phyloP scores from a whole-genome alignment of 805 yeast species.

The Starmera dryadoides region DNA sequence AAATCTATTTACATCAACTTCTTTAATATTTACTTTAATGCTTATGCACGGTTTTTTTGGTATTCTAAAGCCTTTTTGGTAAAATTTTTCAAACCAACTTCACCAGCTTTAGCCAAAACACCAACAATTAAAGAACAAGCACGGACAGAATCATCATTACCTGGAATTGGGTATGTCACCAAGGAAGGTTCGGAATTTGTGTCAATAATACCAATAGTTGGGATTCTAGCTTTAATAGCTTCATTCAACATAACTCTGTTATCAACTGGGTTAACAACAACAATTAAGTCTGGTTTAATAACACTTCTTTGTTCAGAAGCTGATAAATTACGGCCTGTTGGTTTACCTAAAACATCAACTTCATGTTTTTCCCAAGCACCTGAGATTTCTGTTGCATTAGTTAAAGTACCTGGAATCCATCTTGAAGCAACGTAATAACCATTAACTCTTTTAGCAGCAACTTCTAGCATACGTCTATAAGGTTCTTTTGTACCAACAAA shows the following conservation, averaged over 20 bases:
- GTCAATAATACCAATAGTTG: constrained; percentile 90
- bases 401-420: constrained; percentile 94
- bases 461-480: constrained; percentile 65
- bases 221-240: constrained; percentile 75
- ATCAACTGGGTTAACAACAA: constrained; percentile 82
- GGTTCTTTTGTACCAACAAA: constrained; percentile 82
- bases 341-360: constrained; percentile 65
- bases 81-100: constrained; percentile 62
- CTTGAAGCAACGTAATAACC: constrained; percentile 79
- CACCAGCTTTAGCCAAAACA: constrained; percentile 78
- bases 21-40: no score
- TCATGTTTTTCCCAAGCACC: constrained; percentile 59
- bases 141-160: constrained; percentile 87
- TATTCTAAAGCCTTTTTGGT: constrained; percentile 22
- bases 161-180: constrained; percentile 93
- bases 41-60: neutral
- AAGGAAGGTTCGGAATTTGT: constrained; percentile 87
- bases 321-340: constrained; percentile 53
- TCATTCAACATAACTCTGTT: constrained; percentile 75
- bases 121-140: constrained; percentile 77
- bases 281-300: constrained; percentile 83
- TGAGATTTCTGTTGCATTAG: constrained; percentile 69
- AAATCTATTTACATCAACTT: no score
- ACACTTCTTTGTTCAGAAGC: constrained; percentile 42
- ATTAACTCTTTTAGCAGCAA: constrained; percentile 68